These are phyloP conservation scores for Hyphodiscus sp. DNA, from an alignment of 2,329 filamentous ascomycete genomes.

Conservation along the genomic window DNA sequence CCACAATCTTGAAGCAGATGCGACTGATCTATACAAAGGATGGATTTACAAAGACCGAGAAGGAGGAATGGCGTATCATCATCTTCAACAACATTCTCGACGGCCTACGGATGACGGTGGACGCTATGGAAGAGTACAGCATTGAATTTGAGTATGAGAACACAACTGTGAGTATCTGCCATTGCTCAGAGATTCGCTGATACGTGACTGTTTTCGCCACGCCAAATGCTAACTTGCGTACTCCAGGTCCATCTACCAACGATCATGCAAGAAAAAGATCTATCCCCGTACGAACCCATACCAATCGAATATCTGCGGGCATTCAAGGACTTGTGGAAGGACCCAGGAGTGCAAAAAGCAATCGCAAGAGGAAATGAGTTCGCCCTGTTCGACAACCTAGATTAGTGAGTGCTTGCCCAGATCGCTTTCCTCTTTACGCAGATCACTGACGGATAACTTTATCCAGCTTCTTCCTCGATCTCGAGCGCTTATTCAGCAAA, in stretches of 20 bases:
- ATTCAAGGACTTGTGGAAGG: constrained; percentile 78
- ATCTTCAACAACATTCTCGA: constrained; percentile 94
- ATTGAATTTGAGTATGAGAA: constrained; percentile 72
- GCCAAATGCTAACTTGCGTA: constrained; percentile 1
- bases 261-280: constrained; percentile 73
- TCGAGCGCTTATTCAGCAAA: constrained; percentile 68
- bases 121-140: constrained; percentile 81
- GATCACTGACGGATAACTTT: constrained; percentile 5
- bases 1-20: constrained; percentile 98
- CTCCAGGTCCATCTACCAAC: constrained; percentile 70
- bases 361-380: constrained; percentile 94
- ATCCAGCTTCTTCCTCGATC: constrained; percentile 71
- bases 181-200: not conserved
- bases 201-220: not conserved
- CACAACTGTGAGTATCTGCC: constrained; percentile 60
- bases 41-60: constrained; percentile 83
- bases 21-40: constrained; percentile 84
- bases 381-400: constrained; percentile 89
- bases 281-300: constrained; percentile 74
- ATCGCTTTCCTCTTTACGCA: constrained; percentile 2
- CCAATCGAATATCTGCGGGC: constrained; percentile 72
- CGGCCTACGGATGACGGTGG: constrained; percentile 82
- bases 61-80: constrained; percentile 88
- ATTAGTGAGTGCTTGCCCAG: constrained; percentile 63
- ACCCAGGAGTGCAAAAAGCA: constrained; percentile 77